phyloP scores from a whole-genome alignment of 2,329 filamentous ascomycete species.

The Ceratocystis albifundus region DNA sequence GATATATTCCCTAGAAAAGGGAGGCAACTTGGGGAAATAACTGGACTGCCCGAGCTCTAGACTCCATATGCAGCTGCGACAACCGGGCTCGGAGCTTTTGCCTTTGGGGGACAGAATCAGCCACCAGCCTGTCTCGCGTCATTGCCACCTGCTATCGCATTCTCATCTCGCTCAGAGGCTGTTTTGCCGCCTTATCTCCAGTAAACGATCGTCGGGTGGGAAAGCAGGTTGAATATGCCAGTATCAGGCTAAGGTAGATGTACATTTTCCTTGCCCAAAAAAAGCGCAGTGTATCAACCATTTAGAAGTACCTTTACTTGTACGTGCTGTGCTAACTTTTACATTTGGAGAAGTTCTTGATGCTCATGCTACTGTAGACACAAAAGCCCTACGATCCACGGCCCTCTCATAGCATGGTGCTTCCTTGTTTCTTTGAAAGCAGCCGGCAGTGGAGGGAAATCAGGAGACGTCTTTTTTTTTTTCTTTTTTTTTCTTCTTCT shows the following conservation, averaged over 20 bases:
- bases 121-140: background rate
- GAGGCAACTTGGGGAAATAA: background rate
- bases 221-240: background rate
- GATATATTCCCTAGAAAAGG: background rate
- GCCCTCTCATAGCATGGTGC: background rate
- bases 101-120: background rate
- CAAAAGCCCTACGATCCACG: background rate
- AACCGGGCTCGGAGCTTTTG: background rate
- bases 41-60: background rate
- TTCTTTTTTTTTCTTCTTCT: background rate
- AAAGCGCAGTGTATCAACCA: too few relatives aligned
- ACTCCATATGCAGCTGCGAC: background rate
- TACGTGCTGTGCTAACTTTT: too few relatives aligned
- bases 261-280: background rate
- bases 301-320: too few relatives aligned
- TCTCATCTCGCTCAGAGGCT: background rate
- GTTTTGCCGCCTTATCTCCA: background rate
- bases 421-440: background rate
- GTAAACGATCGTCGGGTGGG: background rate
- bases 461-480: background rate
- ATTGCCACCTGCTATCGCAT: background rate
- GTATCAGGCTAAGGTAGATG: background rate
- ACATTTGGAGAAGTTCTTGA: too few relatives aligned
- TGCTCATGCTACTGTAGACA: too few relatives aligned
- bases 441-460: background rate